Evolutionary conservation across 139 green algal species (phyloP), one percentile per base, ranked within the genome.

Genomic region (Micromonas commoda): DNA sequence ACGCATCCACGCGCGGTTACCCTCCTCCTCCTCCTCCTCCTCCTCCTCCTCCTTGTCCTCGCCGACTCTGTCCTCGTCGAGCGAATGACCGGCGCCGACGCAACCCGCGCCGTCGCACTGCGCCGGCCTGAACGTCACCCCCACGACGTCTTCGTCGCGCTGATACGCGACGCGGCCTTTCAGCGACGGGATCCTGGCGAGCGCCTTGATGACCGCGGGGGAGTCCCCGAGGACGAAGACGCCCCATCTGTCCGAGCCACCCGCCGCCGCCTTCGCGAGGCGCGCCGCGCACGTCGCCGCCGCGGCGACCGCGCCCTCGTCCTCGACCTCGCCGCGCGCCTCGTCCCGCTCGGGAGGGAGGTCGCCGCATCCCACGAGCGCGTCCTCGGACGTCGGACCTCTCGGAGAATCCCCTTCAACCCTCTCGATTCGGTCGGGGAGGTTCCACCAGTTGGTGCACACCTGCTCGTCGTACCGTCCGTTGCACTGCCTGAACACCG

Each of bases 201-300:
- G 24, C 24, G 54, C 54, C 28, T 65, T 65, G 54, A 65, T 65
- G 2, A 65, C n/a, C 24, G 54, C 28, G n/a, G 54, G 54, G 24
- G 54, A 65, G 28, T 65, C 54, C 54, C 54, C 54, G n/a, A 65
- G 28, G 28, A 65, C 24, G 54, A 65, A 65, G 2, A 65, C 54
- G 54, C 54, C 54, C 2, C n/a, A 65, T n/a, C 24, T n/a, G n/a
- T 65, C 54, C 24, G n/a, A 24, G 54, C 28, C 54, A n/a, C 2
- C 2, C 24, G n/a, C 2, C 2, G n/a, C 54, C 54, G n/a, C 2
- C 54, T 3, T n/a, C 24, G 1, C 54, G 54, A 65, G 54, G 28
- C 24, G 28, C 2, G n/a, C 2, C 2, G 2, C 1, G 54, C 28
- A n/a, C n/a, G 28, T 31, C 2, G n/a, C 28, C 24, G 54, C 1